Base-by-base conservation (phyloP, 371 early-diverging fungal genomes). In the Gilbertella persicaria region DNA sequence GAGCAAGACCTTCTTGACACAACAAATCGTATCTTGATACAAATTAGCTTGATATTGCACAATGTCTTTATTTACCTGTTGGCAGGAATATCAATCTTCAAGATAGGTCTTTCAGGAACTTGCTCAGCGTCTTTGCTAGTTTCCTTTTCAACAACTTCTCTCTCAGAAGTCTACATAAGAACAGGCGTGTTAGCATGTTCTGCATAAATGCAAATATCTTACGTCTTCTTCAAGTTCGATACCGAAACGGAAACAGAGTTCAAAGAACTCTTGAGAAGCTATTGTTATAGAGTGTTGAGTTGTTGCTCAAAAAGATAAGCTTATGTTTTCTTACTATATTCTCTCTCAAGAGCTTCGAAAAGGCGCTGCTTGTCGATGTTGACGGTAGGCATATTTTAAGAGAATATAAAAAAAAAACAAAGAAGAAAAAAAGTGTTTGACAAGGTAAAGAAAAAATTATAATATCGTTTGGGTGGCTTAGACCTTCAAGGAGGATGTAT, bases 41-140 rank as follows among this genome's bases (percentile, higher is more conserved):
- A 43, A 26, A 25, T 43, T 25, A 43, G 10, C 21, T n/a, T 21
- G 12, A 19, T 41, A 10, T 23, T 37, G n/a, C n/a, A n/a, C n/a
- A n/a, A 30, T 26, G 21, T 43, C 21, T 36, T 26, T 16, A 0
- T 36, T 51, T 88, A 98, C 90, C 99, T 87, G 83, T 99, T 99
- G 59, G 99, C 99, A 45, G 99, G 97, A 60, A 99, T 95, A 61
- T 99, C 99, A 67, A 99, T 97, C 74, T 97, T 96, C 71, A 96
- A 91, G 58, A 93, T 71, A 33, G 86, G 79, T 49, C 94, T 79
- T 42, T 94, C 91, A 45, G 91, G 87, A 44, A 83, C 65, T 24
- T 69, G 79, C 45, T 80, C 90, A 12, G 85, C 83, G 23, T 75
- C 75, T 46, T 69, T 65, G 46, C 17, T 36, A 30, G 64, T 70